Evolutionary conservation across 2,329 filamentous ascomycete species (phyloP).

Genomic region (Malbranchea zuffiana): DNA sequence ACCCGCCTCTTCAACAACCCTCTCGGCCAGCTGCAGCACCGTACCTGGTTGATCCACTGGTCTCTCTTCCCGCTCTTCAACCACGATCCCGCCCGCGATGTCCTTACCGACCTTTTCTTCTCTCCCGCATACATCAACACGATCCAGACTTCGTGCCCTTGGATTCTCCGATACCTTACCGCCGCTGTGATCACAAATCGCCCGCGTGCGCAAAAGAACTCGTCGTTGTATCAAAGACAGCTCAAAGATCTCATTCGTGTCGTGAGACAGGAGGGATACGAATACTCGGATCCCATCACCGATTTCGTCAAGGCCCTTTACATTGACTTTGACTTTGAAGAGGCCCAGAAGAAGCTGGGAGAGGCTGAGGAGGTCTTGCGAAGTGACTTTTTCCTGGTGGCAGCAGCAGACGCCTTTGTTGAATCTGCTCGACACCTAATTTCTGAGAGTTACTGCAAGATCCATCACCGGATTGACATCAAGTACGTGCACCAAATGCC

Average conservation of each 20-base stretch:
- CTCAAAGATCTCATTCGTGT: conserved; percentile 94
- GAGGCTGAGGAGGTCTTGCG: conserved; percentile 85
- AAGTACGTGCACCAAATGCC: conserved; percentile 44
- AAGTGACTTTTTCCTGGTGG: conserved; percentile 88
- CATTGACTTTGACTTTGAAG: conserved; percentile 94
- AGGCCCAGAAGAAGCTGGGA: conserved; percentile 77
- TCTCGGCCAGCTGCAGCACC: conserved; percentile 87
- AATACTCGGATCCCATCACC: conserved; percentile 92
- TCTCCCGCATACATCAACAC: conserved; percentile 97
- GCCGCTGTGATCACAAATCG: conserved; percentile 93
- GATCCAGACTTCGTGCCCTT: conserved; percentile 94
- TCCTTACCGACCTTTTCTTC: conserved; percentile 92
- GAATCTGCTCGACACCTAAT: conserved; percentile 92
- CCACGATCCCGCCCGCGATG: conserved; percentile 80
- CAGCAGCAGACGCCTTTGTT: conserved; percentile 76
- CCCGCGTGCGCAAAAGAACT: conserved; percentile 63
- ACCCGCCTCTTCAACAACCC: conserved; percentile 93
- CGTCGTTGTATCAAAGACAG: conserved; percentile 87
- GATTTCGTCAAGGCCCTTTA: conserved; percentile 94
- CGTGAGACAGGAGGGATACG: conserved; percentile 92
- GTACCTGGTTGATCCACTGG: conserved; percentile 97
- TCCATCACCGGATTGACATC: conserved; percentile 96
- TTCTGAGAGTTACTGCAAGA: conserved; percentile 99
- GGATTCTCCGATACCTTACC: conserved; percentile 88
- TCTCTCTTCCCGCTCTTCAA: conserved; percentile 98